A percentile compares a stretch with the other conserved stretches of the same genome.
phyloP scores from a whole-genome alignment of 164 flowering plant genomes.

The Berberis thunbergii region DNA sequence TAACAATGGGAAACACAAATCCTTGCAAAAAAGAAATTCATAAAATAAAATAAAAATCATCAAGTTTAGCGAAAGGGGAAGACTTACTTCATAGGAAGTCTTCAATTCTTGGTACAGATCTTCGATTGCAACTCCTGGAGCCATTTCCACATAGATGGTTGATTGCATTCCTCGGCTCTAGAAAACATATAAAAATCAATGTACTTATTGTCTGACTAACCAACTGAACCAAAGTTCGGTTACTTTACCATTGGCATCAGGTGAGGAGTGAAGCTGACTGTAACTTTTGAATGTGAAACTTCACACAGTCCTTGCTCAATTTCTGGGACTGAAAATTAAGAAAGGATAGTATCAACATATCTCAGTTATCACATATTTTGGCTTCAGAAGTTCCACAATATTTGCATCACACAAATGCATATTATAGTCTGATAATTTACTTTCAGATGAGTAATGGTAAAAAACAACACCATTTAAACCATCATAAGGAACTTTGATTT shows the following conservation, averaged over 20 bases:
- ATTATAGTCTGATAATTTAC: too few species aligned
- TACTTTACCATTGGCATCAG: constrained; percentile 88
- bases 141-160: constrained; percentile 88
- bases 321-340: constrained; percentile 69
- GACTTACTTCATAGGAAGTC: constrained; percentile 52
- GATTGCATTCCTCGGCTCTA: constrained; percentile 99
- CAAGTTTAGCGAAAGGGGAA: neutral
- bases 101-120: constrained; percentile 61
- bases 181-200: neutral
- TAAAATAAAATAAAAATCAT: neutral
- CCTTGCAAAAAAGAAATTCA: neutral
- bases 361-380: neutral
- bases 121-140: constrained; percentile 63
- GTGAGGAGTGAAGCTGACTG: constrained; percentile 95
- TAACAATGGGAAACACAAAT: neutral
- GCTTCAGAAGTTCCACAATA: too few species aligned
- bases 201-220: neutral
- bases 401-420: too few species aligned
- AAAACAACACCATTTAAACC: too few species aligned
- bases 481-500: too few species aligned
- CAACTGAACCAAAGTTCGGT: neutral
- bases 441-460: too few species aligned
- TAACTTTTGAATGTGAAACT: constrained; percentile 61
- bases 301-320: constrained; percentile 95
- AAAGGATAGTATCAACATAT: neutral